Percentiles rank a stretch among this genome's conserved stretches.
Conservation (phyloP, 305 asterid genomes). For the Fraxinus baroniana region DNA sequence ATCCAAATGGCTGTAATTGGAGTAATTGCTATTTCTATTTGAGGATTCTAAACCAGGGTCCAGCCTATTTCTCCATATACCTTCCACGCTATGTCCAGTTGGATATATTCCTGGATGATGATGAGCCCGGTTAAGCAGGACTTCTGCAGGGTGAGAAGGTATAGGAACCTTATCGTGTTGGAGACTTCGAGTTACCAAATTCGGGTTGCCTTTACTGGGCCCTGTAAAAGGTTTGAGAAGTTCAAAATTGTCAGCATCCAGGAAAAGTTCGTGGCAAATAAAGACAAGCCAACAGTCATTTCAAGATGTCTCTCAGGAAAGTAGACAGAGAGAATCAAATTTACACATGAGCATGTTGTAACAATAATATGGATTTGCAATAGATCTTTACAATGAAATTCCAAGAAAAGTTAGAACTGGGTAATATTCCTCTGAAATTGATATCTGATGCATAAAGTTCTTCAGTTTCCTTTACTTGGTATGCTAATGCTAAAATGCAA, state of each 20-base stretch:
- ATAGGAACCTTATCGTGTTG: constrained; percentile 44
- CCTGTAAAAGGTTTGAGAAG: constrained; percentile 42
- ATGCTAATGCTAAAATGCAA: neutral
- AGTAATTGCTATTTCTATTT: constrained; percentile 31
- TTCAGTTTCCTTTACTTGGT: neutral
- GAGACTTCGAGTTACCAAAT: constrained; percentile 35
- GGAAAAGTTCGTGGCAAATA: neutral
- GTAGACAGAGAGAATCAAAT: neutral
- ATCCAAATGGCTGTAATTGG: constrained; percentile 38
- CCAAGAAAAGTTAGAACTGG: neutral
- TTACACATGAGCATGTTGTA: neutral
- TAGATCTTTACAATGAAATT: neutral
- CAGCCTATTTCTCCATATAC: constrained; percentile 40
- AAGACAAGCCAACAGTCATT: neutral
- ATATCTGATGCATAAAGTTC: neutral
- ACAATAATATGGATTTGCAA: neutral
- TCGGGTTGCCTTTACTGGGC: constrained; percentile 39
- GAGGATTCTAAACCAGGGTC: constrained; percentile 40
- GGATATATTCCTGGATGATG: constrained; percentile 40
- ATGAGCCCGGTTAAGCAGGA: constrained; percentile 35
- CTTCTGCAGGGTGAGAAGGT: constrained; percentile 38
- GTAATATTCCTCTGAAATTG: neutral
- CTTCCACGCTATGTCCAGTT: constrained; percentile 39
- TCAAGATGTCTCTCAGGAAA: neutral
- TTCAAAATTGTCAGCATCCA: neutral